These are phyloP conservation scores for Onygenales sp. DNA, from an alignment of 2,329 filamentous ascomycete genomes.

Conservation along the genomic window DNA sequence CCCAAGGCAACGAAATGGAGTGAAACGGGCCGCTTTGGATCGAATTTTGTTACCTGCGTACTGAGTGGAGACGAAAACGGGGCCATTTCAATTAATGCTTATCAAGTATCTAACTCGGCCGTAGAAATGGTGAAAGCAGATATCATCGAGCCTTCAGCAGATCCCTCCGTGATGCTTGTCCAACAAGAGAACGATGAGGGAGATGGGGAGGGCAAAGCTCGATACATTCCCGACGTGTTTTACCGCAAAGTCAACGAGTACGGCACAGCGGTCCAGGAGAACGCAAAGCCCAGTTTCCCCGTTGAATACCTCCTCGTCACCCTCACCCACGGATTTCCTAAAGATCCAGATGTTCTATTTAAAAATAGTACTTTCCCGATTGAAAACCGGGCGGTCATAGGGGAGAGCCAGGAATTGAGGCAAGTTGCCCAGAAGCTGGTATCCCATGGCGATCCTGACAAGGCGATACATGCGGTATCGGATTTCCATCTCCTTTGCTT, in stretches of 20 bases:
- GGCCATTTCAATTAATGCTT: slow-evolving; percentile 79
- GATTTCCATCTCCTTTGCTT: slow-evolving; percentile 94
- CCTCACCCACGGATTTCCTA: slow-evolving; percentile 91
- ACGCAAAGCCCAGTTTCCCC: slow-evolving; percentile 90
- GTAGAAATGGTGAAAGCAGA: slow-evolving; percentile 96
- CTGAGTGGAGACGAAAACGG: slow-evolving; percentile 87
- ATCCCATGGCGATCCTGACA: slow-evolving; percentile 50
- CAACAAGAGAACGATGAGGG: slow-evolving; percentile 84
- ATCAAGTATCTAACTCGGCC: slow-evolving; percentile 89
- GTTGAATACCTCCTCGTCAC: slow-evolving; percentile 95
- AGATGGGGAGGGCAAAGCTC: slow-evolving; percentile 54
- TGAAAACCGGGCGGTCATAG: slow-evolving; percentile 81
- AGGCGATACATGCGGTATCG: slow-evolving; percentile 61
- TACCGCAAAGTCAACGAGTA: slow-evolving; percentile 95
- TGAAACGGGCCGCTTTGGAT: slow-evolving; percentile 86
- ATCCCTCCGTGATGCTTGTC: slow-evolving; percentile 89
- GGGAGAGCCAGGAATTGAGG: slow-evolving; percentile 71
- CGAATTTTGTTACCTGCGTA: slow-evolving; percentile 93
- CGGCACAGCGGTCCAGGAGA: slow-evolving; percentile 90
- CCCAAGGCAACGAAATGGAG: slow-evolving; percentile 95
- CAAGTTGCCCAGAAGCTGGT: slow-evolving; percentile 61
- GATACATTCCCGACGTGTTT: slow-evolving; percentile 96
- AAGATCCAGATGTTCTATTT: slow-evolving; percentile 67
- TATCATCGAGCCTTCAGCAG: slow-evolving; percentile 88
- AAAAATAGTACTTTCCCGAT: slow-evolving; percentile 66